These are phyloP conservation scores for Fusarium buharicum DNA, from an alignment of 2,329 filamentous ascomycete genomes.

Conservation along the genomic window DNA sequence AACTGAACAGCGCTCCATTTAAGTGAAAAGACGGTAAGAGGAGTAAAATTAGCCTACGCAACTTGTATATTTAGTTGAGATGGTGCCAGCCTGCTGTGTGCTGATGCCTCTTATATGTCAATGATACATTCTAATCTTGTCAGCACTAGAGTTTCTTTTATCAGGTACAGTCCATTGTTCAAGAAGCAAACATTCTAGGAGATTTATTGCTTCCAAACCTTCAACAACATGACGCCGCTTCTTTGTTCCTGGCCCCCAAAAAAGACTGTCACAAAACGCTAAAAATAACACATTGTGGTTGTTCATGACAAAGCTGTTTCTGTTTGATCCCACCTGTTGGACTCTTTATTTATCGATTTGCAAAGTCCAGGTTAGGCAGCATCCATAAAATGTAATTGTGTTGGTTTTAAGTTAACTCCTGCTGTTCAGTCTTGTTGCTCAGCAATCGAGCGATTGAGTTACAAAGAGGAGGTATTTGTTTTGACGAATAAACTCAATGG, in stretches of 20 bases:
- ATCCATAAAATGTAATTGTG: not conserved
- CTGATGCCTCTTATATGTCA: not conserved
- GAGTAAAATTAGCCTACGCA: not conserved
- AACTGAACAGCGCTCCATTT: no score
- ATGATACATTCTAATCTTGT: not conserved
- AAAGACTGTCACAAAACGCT: no score
- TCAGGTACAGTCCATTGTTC: conserved; percentile 3
- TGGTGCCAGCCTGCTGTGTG: no score
- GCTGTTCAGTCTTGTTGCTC: no score
- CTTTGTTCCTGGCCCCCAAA: conserved; percentile 24
- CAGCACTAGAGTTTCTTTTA: conserved; percentile 12
- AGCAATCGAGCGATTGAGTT: no score
- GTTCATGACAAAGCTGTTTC: conserved; percentile 1
- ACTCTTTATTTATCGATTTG: not conserved
- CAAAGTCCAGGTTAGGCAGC: not conserved
- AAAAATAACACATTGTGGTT: conserved; percentile 7
- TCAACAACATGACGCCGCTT: not conserved
- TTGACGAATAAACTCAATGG: no score
- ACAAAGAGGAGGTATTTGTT: no score
- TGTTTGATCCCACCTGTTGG: no score
- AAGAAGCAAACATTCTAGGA: not conserved
- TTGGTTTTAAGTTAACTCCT: not conserved
- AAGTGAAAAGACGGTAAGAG: no score
- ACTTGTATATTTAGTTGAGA: not conserved
- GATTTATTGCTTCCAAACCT: no score